Conservation (phyloP, 129 eudicot species). For the Chrysanthemum lavandulifolium region DNA sequence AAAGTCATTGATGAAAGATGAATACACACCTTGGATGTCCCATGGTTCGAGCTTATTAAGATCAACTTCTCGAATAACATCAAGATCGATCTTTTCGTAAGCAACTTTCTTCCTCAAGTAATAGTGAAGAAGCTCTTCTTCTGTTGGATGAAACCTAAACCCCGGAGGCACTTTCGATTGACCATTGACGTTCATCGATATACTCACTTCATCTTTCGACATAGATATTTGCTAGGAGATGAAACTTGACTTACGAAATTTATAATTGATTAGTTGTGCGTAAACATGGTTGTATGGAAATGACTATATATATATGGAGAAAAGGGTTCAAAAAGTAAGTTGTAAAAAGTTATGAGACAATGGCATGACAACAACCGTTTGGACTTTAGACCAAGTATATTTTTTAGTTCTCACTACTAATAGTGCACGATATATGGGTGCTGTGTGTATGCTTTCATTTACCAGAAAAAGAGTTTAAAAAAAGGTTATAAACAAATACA, state of each 20-base stretch:
- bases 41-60: constrained; percentile 74
- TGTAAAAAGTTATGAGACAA: constrained; percentile 40
- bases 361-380: constrained; percentile 28
- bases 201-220: constrained; percentile 30
- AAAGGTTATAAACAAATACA: neutral
- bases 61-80: constrained; percentile 63
- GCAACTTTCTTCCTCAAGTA: constrained; percentile 61
- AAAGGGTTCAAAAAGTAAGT: constrained; percentile 19
- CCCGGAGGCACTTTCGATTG: constrained; percentile 63
- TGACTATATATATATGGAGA: constrained; percentile 35
- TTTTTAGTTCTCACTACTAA: neutral
- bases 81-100: constrained; percentile 55
- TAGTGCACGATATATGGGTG: constrained; percentile 8
- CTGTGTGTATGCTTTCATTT: constrained; percentile 1
- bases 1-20: neutral
- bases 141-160: constrained; percentile 67
- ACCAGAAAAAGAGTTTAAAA: constrained; percentile 15
- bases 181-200: constrained; percentile 48
- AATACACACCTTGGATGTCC: constrained; percentile 56
- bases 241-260: neutral
- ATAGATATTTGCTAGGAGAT: neutral
- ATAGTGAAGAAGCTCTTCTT: constrained; percentile 60
- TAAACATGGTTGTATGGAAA: constrained; percentile 27
- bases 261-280: constrained; percentile 9
- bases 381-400: constrained; percentile 3